Evolutionary conservation across 768 basidiomycete genomes (phyloP), one percentile per base, ranked within the genome.

Genomic region (Rhodotorula diobovata): DNA sequence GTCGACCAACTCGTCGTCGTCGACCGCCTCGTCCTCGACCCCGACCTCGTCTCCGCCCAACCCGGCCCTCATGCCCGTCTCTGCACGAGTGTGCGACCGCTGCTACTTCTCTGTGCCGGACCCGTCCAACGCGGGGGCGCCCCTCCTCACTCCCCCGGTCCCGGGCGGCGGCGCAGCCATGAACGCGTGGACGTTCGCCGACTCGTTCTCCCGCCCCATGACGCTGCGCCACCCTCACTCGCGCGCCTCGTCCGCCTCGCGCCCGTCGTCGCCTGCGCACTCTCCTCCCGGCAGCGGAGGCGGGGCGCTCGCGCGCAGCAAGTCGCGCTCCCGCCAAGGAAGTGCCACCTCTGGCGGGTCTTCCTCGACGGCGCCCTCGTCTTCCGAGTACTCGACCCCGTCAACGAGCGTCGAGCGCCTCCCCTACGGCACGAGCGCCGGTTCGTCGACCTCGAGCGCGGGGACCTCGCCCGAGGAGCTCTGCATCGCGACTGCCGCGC

Each of bases 51-150:
- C 67, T 0, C 61, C 72, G 2, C 72, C 43, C 11, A 57, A 39
- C 23, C 62, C 62, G 8, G 34, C 53, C n/a, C 37, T 21, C 61
- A 66, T 41, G 70, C 66, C 73, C 34, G 37, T 67, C 21, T 51
- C 61, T 0, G 73, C 69, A 0, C 68, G 73, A 45, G 73, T 74
- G 8, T 74, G 73, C 46, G 73, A 74, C 59, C 56, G 68, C 20
- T 74, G 73, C 62, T 74, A 61, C 58, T 74, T 74, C 55, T 61
- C 59, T 3, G 71, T 58, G 2, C 72, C 68, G 3, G 43, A 66
- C 32, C 53, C 58, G 8, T 4, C n/a, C 11, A 41, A 28, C 9
- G 28, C 34, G 1, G 6, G 28, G 25, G 21, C 35, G 20, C 68
- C 68, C 2, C 66, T 68, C 57, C 68, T 64, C 56, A 63, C 62